A percentile compares a stretch with the other conserved stretches of the same genome.
Evolutionary conservation across 2,329 filamentous ascomycete species (phyloP).

Genomic region (Paramyrothecium sp.): DNA sequence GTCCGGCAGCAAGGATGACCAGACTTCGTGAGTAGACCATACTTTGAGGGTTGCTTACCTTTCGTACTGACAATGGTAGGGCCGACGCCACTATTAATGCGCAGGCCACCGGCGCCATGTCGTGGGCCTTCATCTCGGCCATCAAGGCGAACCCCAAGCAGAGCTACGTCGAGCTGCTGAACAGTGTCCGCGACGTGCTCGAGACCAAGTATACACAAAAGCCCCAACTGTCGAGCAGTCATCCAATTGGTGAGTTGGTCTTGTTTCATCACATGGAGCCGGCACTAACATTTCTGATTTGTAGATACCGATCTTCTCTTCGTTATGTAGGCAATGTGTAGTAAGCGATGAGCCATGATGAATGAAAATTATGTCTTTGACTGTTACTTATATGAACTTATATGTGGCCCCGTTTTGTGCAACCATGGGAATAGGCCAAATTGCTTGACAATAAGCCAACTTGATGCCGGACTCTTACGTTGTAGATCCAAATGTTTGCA

Average conservation of each 20-base stretch:
- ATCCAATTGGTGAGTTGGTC: constrained; percentile 77
- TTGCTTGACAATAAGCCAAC: too few species aligned
- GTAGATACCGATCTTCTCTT: constrained; percentile 65
- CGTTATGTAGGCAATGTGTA: constrained; percentile 53
- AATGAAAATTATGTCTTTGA: too few species aligned
- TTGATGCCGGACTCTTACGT: too few species aligned
- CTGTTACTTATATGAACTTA: too few species aligned
- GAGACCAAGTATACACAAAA: constrained; percentile 88
- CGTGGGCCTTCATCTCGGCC: constrained; percentile 90
- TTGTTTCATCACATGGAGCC: too few species aligned
- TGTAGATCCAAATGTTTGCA: too few species aligned
- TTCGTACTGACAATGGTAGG: constrained; percentile 42
- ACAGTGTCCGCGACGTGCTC: constrained; percentile 90
- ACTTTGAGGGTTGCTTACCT: background rate
- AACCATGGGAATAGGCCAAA: too few species aligned
- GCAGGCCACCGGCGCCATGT: constrained; percentile 96
- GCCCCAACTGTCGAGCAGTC: constrained; percentile 93
- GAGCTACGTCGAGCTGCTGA: constrained; percentile 92
- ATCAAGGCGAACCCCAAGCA: constrained; percentile 92
- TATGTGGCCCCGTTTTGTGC: too few species aligned
- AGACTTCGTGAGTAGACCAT: constrained; percentile 76
- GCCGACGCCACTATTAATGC: constrained; percentile 86
- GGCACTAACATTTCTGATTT: too few species aligned
- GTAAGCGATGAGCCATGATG: background rate
- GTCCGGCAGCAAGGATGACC: constrained; percentile 93